Conservation (phyloP, 139 green algal genomes). For the Chlorella vulgaris region DNA sequence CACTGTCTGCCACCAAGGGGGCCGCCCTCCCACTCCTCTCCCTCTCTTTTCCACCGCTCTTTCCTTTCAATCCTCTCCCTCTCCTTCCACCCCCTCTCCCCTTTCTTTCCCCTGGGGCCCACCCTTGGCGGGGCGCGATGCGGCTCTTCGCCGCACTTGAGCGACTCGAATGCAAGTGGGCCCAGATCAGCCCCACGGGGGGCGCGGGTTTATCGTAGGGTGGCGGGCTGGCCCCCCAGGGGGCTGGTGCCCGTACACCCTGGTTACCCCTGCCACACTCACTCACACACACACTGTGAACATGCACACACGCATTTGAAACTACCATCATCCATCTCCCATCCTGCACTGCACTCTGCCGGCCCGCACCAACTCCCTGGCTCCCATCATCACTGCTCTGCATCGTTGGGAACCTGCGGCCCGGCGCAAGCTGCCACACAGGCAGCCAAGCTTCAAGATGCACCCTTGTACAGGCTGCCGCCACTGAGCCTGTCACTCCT, state of each 20-base stretch:
- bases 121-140: constrained; percentile 51
- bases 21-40: neutral
- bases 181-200: constrained; percentile 29
- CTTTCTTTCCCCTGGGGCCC: constrained; percentile 4
- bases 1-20: too few species aligned
- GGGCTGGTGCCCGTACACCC: constrained; percentile 24
- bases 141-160: constrained; percentile 24
- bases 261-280: constrained; percentile 43
- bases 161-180: constrained; percentile 55
- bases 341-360: too few species aligned
- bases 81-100: neutral
- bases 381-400: too few species aligned
- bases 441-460: too few species aligned
- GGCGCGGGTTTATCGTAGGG: constrained; percentile 47
- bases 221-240: constrained; percentile 7
- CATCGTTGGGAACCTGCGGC: too few species aligned
- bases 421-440: too few species aligned
- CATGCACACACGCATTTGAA: too few species aligned
- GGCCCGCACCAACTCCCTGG: too few species aligned
- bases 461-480: too few species aligned
- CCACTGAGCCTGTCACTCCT: neutral
- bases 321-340: too few species aligned
- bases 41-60: neutral
- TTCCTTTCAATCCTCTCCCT: neutral
- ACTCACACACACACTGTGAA: neutral